Evolutionary conservation across 2,329 filamentous ascomycete species (phyloP).

Genomic region (Aspergillus neoniger): DNA sequence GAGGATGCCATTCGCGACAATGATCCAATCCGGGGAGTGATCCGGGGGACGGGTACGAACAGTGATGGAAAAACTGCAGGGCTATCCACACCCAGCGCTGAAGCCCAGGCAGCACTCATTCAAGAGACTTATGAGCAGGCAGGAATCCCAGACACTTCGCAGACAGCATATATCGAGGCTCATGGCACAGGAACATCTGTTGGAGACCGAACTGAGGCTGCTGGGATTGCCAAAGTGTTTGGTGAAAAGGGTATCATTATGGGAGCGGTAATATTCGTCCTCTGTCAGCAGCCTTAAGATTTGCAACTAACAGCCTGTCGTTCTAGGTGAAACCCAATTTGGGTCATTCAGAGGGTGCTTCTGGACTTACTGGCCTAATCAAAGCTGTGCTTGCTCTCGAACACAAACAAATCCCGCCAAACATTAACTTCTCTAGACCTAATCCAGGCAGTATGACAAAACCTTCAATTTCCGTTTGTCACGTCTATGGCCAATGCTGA

Average conservation of each 20-base stretch:
- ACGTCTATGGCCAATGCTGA: no score
- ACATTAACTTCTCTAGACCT: no score
- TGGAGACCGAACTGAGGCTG: constrained; percentile 31
- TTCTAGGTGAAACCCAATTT: no score
- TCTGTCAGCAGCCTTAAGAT: no score
- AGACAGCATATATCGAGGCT: constrained; percentile 40
- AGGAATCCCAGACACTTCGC: constrained; percentile 30
- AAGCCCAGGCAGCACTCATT: constrained; percentile 9
- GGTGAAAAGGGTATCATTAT: neutral
- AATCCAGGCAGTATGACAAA: no score
- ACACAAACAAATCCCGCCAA: no score
- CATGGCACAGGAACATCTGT: constrained; percentile 44
- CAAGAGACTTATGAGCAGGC: constrained; percentile 14
- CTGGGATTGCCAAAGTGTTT: constrained; percentile 26
- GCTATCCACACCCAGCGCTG: constrained; percentile 4
- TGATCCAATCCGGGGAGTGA: constrained; percentile 32
- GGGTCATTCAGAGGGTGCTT: no score
- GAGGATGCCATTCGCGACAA: constrained; percentile 29
- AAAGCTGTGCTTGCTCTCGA: no score
- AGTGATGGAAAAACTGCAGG: constrained; percentile 23
- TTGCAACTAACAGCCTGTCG: no score
- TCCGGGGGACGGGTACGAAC: constrained; percentile 27
- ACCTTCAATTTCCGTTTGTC: no score
- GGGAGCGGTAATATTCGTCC: no score
- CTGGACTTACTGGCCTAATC: no score